phyloP scores from a whole-genome alignment of 768 basidiomycete genomes.

The Sporobolomyces roseus region DNA sequence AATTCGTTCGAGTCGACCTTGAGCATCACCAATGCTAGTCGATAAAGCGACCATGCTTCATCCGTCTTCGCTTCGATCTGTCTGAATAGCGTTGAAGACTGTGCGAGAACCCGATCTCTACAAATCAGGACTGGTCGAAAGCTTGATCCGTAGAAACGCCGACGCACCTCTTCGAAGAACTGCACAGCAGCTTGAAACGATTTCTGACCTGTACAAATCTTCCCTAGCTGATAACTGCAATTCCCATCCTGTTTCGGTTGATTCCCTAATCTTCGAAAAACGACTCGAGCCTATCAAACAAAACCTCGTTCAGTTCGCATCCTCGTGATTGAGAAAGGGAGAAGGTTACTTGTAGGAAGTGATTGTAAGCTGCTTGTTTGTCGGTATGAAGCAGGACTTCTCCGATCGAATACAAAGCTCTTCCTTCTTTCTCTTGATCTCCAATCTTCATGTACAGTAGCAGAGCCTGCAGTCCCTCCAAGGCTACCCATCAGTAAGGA shows the following conservation, averaged over 20 bases:
- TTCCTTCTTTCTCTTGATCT: conserved; percentile 14
- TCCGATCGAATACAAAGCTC: conserved; percentile 14
- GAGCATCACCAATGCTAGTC: conserved; percentile 34
- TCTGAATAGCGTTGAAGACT: too few species aligned
- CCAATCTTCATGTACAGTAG: conserved; percentile 22
- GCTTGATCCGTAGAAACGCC: too few species aligned
- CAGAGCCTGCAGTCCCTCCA: too few species aligned
- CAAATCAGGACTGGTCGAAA: too few species aligned
- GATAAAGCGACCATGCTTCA: conserved; percentile 25
- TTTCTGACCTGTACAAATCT: conserved; percentile 1
- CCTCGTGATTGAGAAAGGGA: too few species aligned
- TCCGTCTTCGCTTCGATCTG: too few species aligned
- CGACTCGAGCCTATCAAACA: background rate
- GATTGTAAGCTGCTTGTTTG: background rate
- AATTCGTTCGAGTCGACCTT: conserved; percentile 7
- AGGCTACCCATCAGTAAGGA: too few species aligned
- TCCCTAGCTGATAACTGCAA: conserved; percentile 23
- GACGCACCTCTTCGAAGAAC: conserved; percentile 34
- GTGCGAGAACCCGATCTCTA: too few species aligned
- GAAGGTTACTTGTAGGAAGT: conserved; percentile 12
- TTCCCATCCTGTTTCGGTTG: background rate
- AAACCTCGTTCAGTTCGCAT: too few species aligned
- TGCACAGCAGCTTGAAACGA: conserved; percentile 10
- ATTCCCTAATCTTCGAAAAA: background rate
- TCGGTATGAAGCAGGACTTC: background rate